These are phyloP conservation scores for Diospyros lotus DNA, from an alignment of 148 eudicot species.

Conservation along the genomic window DNA sequence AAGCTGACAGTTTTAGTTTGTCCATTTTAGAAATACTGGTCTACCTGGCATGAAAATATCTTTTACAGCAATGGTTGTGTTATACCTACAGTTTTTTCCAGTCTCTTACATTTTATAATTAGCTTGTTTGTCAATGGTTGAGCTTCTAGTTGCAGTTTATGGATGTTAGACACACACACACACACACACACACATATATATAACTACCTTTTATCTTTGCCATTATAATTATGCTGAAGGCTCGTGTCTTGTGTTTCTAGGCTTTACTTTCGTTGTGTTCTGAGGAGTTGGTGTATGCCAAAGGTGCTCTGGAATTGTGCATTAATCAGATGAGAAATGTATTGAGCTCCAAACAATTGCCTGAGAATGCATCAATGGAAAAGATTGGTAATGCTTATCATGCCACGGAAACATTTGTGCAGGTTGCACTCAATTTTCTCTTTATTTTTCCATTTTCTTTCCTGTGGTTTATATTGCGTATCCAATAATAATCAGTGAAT, in stretches of 20 bases:
- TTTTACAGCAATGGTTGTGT: neutral
- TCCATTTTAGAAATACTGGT: too few relatives aligned
- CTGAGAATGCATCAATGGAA: constrained; percentile 88
- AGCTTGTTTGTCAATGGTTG: neutral
- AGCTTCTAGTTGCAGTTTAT: neutral
- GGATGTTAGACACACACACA: neutral
- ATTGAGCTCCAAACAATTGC: constrained; percentile 77
- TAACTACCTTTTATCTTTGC: neutral
- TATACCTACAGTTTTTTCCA: neutral
- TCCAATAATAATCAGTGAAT: neutral
- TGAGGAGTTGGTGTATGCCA: constrained; percentile 71
- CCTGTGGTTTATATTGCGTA: neutral
- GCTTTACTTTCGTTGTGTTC: constrained; percentile 89
- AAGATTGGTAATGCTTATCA: constrained; percentile 88
- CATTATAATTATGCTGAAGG: neutral
- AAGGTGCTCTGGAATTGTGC: constrained; percentile 89
- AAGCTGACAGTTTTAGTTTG: too few relatives aligned
- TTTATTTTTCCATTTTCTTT: neutral
- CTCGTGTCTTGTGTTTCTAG: constrained; percentile 37
- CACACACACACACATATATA: too few relatives aligned
- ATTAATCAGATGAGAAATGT: constrained; percentile 78
- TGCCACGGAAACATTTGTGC: constrained; percentile 95
- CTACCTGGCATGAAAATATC: too few relatives aligned
- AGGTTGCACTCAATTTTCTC: constrained; percentile 33
- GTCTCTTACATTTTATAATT: neutral